Conservation (phyloP, 106 monocot genomes). For the Ottelia alismoides region DNA sequence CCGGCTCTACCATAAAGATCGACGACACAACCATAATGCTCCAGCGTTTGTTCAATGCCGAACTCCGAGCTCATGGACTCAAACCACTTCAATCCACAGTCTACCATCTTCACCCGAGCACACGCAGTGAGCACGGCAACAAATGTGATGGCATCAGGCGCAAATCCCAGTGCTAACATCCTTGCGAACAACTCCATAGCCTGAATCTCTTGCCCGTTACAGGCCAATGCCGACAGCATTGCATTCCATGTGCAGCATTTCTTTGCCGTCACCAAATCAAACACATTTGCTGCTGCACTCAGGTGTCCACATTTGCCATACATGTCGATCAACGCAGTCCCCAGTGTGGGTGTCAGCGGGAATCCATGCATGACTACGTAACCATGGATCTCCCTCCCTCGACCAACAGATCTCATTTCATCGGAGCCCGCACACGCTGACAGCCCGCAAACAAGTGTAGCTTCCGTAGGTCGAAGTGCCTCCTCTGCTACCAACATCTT, state of each 20-base stretch:
- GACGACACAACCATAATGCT: conserved; percentile 50
- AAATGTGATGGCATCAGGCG: conserved; percentile 38
- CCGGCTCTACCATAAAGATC: conserved; percentile 35
- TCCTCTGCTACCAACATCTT: conserved; percentile 13
- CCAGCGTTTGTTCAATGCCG: conserved; percentile 24
- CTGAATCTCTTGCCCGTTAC: conserved; percentile 28
- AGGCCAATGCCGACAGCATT: conserved; percentile 35
- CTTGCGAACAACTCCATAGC: conserved; percentile 23
- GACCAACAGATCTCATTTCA: neutral
- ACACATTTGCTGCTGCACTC: conserved; percentile 11
- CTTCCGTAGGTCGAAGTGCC: conserved; percentile 22
- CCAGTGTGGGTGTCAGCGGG: conserved; percentile 25
- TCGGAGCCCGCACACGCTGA: conserved; percentile 36
- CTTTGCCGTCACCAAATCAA: conserved; percentile 9
- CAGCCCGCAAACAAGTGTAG: conserved; percentile 39
- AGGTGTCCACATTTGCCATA: conserved; percentile 48
- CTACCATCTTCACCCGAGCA: conserved; percentile 24
- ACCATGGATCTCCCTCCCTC: conserved; percentile 33
- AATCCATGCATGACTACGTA: conserved; percentile 16
- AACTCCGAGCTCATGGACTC: conserved; percentile 14
- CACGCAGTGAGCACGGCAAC: conserved; percentile 39
- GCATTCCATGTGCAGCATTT: conserved; percentile 52
- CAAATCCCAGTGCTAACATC: conserved; percentile 8
- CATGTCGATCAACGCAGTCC: conserved; percentile 46
- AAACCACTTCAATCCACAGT: conserved; percentile 26